Conservation (phyloP, 2,329 filamentous ascomycete genomes). For the Coniochaeta ligniaria region DNA sequence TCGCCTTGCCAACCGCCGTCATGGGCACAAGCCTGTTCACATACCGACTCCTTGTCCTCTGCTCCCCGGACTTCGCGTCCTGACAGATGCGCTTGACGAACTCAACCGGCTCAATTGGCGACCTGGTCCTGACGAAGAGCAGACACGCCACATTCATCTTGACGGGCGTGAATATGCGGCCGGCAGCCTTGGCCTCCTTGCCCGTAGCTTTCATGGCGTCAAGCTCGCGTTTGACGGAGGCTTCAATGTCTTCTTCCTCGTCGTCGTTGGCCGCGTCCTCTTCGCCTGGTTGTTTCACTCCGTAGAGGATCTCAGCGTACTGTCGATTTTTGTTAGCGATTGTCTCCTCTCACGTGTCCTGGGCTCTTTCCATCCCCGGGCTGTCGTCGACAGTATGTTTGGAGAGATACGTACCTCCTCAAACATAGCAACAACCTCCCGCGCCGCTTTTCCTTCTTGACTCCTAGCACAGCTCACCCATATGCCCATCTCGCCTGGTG, state of each 20-base stretch:
- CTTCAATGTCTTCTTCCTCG: conserved; percentile 56
- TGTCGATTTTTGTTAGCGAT: conserved; percentile 23
- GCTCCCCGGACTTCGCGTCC: conserved; percentile 35
- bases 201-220: conserved; percentile 45
- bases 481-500: conserved; percentile 65
- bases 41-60: conserved; percentile 43
- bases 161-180: conserved; percentile 44
- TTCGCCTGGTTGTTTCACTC: conserved; percentile 31
- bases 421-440: conserved; percentile 60
- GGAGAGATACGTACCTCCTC: conserved; percentile 45
- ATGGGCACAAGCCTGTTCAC: conserved; percentile 52
- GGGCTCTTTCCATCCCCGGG: neutral
- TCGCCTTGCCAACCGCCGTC: conserved; percentile 53
- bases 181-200: conserved; percentile 30
- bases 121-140: conserved; percentile 51
- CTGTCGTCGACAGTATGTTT: neutral
- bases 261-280: conserved; percentile 17
- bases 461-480: conserved; percentile 72
- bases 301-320: conserved; percentile 60
- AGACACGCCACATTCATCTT: conserved; percentile 54
- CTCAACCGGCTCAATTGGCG: conserved; percentile 47
- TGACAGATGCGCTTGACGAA: conserved; percentile 48
- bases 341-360: neutral
- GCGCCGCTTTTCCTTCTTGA: conserved; percentile 62
- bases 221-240: conserved; percentile 66